phyloP scores from a whole-genome alignment of 495 filamentous ascomycete genomes.

The Talaromyces thailandensis region DNA sequence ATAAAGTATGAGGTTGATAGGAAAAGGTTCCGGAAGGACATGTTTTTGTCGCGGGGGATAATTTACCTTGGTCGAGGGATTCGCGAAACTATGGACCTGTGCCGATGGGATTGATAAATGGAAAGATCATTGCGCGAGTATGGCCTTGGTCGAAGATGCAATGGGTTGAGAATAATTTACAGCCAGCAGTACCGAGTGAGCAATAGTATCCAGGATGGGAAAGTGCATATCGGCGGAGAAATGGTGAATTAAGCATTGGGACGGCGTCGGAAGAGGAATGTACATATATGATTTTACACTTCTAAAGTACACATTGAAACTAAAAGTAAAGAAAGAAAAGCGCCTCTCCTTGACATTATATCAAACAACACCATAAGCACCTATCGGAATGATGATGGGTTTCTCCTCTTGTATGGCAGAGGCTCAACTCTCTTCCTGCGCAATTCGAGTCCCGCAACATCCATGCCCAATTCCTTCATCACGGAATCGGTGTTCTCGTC shows the following conservation, averaged over 20 bases:
- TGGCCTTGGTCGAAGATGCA: slow-evolving; percentile 42
- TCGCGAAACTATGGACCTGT: slow-evolving; percentile 79
- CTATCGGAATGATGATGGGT: slow-evolving; percentile 36
- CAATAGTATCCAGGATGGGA: not conserved
- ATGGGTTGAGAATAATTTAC: slow-evolving; percentile 43
- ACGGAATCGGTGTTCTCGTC: slow-evolving; percentile 77
- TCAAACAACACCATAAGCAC: not conserved
- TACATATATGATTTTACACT: slow-evolving; percentile 6
- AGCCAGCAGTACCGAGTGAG: slow-evolving; percentile 15
- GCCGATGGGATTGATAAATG: slow-evolving; percentile 73
- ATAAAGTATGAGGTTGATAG: slow-evolving; percentile 9
- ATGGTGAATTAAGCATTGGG: not conserved
- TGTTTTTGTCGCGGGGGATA: slow-evolving; percentile 83
- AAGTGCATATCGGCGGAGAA: not conserved
- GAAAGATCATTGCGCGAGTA: slow-evolving; percentile 69
- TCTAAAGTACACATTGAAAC: slow-evolving; percentile 7
- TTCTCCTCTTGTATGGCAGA: slow-evolving; percentile 46
- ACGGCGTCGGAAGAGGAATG: not conserved
- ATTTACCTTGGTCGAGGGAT: slow-evolving; percentile 72
- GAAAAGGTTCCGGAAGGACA: slow-evolving; percentile 77
- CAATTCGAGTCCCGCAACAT: slow-evolving; percentile 75
- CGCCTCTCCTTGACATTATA: not conserved
- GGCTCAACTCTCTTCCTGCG: slow-evolving; percentile 59
- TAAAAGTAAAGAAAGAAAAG: not conserved
- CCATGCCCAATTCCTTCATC: slow-evolving; percentile 69